A percentile compares a stretch with the other conserved stretches of the same genome.
Evolutionary conservation across 495 filamentous ascomycete species (phyloP).

Genomic region (Symbiotaphrina buchneri): DNA sequence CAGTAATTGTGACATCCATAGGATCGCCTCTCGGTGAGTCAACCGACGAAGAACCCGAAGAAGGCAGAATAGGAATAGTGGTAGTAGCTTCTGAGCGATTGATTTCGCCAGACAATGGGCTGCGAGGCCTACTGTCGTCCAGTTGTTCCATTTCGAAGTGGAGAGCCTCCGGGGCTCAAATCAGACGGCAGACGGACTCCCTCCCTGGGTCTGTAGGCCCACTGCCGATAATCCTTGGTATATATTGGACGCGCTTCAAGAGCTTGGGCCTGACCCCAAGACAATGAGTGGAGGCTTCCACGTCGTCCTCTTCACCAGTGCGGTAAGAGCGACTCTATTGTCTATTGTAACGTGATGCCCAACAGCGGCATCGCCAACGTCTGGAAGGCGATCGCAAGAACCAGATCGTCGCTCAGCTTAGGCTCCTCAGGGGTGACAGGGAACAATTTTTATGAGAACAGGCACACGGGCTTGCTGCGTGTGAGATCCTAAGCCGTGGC

Average conservation of each 20-base stretch:
- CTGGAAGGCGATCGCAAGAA: too few species aligned
- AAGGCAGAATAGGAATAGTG: slow-evolving; percentile 21
- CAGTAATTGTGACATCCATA: slow-evolving; percentile 27
- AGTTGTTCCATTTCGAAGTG: slow-evolving; percentile 1
- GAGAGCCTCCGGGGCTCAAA: neutral
- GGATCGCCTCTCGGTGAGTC: slow-evolving; percentile 17
- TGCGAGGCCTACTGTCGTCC: slow-evolving; percentile 2
- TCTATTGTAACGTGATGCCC: too few species aligned
- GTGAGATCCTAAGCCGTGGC: too few species aligned
- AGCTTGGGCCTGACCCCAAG: too few species aligned
- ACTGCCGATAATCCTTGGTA: neutral
- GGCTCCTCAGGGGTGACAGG: too few species aligned
- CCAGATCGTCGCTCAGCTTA: too few species aligned
- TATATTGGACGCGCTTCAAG: neutral
- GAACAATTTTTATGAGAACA: too few species aligned
- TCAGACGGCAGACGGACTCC: neutral
- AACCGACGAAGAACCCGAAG: slow-evolving; percentile 11
- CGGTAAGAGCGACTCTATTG: too few species aligned
- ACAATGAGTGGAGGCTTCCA: too few species aligned
- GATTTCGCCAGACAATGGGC: slow-evolving; percentile 1
- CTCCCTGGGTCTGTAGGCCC: neutral
- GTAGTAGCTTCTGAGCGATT: slow-evolving; percentile 3
- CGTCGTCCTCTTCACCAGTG: too few species aligned
- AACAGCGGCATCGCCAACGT: too few species aligned
- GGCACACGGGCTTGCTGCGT: too few species aligned